Evolutionary conservation across 306 rosid species (phyloP).

Genomic region (Citrullus amarus): DNA sequence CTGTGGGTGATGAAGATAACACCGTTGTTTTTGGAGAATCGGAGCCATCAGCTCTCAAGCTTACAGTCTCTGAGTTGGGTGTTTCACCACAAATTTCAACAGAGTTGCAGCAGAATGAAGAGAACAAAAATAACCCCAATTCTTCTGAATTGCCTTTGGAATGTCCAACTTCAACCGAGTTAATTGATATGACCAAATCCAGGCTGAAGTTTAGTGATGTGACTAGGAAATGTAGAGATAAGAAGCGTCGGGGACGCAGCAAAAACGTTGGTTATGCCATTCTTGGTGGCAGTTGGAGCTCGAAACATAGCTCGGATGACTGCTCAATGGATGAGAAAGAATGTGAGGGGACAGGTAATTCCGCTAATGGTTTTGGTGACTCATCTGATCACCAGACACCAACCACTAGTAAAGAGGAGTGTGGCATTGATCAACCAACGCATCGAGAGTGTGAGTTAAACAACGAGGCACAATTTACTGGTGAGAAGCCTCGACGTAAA

Average conservation of each 20-base stretch:
- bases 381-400: constrained; percentile 15
- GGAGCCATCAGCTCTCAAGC: constrained; percentile 3
- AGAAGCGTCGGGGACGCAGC: constrained; percentile 22
- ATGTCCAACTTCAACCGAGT: constrained; percentile 1
- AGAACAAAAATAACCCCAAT: constrained; percentile 27
- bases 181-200: constrained; percentile 4
- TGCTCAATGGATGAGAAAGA: constrained; percentile 12
- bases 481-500: constrained; percentile 3
- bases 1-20: neutral
- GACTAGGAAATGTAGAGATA: constrained; percentile 25
- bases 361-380: constrained; percentile 14
- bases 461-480: constrained; percentile 9
- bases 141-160: constrained; percentile 13
- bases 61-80: constrained; percentile 14
- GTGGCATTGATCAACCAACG: constrained; percentile 6
- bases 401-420: constrained; percentile 24
- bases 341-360: constrained; percentile 11
- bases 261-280: neutral
- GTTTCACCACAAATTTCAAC: constrained; percentile 15
- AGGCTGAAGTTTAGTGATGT: constrained; percentile 17
- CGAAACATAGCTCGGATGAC: constrained; percentile 19
- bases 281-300: constrained; percentile 19
- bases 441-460: constrained; percentile 3
- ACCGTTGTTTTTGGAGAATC: constrained; percentile 7
- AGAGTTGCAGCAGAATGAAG: constrained; percentile 23